Base-by-base conservation (phyloP, 2,329 filamentous ascomycete species). In the Alternaria solani region DNA sequence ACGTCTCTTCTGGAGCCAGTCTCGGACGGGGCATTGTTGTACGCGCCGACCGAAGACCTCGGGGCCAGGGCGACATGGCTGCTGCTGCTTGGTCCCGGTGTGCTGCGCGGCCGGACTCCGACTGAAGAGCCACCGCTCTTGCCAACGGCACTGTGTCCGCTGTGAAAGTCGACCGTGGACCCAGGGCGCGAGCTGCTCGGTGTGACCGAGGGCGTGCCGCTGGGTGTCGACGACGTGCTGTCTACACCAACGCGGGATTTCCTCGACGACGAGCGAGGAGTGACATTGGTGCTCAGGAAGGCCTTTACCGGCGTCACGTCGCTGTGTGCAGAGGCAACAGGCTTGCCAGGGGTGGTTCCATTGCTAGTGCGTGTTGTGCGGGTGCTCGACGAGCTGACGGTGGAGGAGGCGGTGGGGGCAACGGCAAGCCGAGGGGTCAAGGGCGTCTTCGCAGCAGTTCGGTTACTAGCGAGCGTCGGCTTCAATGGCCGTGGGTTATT, bases 261-360 rank as follows among this genome's bases (percentile, higher is more conserved):
- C 63, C 93, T 86, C 49, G 88, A 83, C 8, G 90, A 90, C 8
- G 93, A 93, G 66, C 93, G 88, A 51, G 93, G 92, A 4, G 93
- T 96, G 74, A 93, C 82, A 75, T 92, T 93, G 75, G 81, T 85
- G 77, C 78, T 87, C 44, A 93, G 79, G 68, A 87, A 87, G 51
- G 85, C 73, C 51, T 84, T 81, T 30, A 84, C 81, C 8, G 87
- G 83, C 44, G 85, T 84, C 65, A 83, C 73, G 61, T 87, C 84
- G 51, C 90, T 87, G 61, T 69, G 73, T 16, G 46, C 26, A 52
- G 55, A 71, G 67, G 71, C 75, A 70, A 61, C 75, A 72, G 62
- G 74, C 56, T 71, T 61, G 54, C 9, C 38, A 20, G 73, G 68
- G n/a, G 73, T 67, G 60, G 68, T 59, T 23, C 60, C 66, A 53